Conservation (phyloP, 805 yeast genomes). For the Suhomyces faveliae region DNA sequence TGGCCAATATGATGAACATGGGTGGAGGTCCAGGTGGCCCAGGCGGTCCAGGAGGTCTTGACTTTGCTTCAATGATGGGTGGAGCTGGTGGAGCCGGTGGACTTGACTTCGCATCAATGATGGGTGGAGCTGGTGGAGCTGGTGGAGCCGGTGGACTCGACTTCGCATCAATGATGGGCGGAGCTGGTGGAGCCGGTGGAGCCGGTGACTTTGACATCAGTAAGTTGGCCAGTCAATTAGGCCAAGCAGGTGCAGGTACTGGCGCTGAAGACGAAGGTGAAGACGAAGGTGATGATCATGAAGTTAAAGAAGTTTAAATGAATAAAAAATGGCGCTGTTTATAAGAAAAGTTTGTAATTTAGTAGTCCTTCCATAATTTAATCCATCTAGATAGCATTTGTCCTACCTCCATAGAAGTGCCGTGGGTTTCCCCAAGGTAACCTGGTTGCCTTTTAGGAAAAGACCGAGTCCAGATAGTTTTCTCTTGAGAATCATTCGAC, state of each 20-base stretch:
- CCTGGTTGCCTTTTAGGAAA: neutral
- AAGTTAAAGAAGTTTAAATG: slow-evolving; percentile 6
- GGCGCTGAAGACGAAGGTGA: slow-evolving; percentile 21
- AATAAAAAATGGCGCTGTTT: neutral
- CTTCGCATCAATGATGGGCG: slow-evolving; percentile 35
- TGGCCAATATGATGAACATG: slow-evolving; percentile 33
- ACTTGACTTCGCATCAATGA: slow-evolving; percentile 10
- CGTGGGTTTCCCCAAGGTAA: neutral
- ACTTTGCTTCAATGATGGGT: slow-evolving; percentile 12
- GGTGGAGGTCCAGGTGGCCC: slow-evolving; percentile 35
- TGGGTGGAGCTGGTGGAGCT: slow-evolving; percentile 26
- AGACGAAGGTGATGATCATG: slow-evolving; percentile 24
- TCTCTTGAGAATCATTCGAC: too few species aligned
- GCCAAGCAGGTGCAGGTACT: slow-evolving; percentile 34
- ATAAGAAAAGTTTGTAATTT: neutral
- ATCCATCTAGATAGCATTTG: slow-evolving; percentile 16
- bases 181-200: slow-evolving; percentile 33
- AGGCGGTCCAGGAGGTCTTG: slow-evolving; percentile 28
- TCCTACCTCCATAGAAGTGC: slow-evolving; percentile 4
- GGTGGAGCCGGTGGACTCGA: slow-evolving; percentile 32
- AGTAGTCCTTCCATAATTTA: slow-evolving; percentile 2
- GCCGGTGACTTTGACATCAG: slow-evolving; percentile 38
- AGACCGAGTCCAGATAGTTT: neutral
- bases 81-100: slow-evolving; percentile 26
- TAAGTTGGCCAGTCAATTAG: slow-evolving; percentile 43